Evolutionary conservation across 176 grass and related monocot species (phyloP).

Genomic region (Carex littledalei): DNA sequence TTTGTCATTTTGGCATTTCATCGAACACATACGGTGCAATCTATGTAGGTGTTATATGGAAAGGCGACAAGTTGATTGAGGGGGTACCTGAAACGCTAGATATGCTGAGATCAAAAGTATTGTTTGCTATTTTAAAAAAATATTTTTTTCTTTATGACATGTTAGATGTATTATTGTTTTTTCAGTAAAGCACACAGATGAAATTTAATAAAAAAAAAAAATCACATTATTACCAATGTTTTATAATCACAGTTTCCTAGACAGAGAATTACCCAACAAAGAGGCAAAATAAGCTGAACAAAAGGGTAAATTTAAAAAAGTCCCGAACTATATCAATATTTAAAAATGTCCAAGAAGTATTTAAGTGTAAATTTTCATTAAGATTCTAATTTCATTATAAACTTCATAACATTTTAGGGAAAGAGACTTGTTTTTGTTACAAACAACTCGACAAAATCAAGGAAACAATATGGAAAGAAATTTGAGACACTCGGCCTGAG

Average conservation of each 20-base stretch:
- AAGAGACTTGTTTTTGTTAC: conserved; percentile 97
- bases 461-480: conserved; percentile 98
- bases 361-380: background rate
- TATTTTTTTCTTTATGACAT: background rate
- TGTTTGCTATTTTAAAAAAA: background rate
- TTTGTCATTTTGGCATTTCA: conserved; percentile 1
- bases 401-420: conserved; percentile 36
- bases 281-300: background rate
- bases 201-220: background rate
- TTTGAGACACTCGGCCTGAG: conserved; percentile 72
- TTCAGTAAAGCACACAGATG: background rate
- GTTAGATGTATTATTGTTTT: background rate
- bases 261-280: background rate
- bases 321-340: background rate
- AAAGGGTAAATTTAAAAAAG: no score
- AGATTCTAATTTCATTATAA: background rate
- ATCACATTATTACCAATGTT: background rate
- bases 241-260: background rate
- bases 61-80: conserved; percentile 91
- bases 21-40: background rate
- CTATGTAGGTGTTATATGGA: conserved; percentile 78
- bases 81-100: conserved; percentile 84
- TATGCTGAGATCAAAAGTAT: conserved; percentile 76
- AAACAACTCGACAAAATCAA: conserved; percentile 91
- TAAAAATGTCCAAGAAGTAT: background rate